A percentile compares a stretch with the other conserved stretches of the same genome.
Evolutionary conservation across 192 early-diverging fungal genomes (phyloP).

Genomic region (Coemansia sp.): DNA sequence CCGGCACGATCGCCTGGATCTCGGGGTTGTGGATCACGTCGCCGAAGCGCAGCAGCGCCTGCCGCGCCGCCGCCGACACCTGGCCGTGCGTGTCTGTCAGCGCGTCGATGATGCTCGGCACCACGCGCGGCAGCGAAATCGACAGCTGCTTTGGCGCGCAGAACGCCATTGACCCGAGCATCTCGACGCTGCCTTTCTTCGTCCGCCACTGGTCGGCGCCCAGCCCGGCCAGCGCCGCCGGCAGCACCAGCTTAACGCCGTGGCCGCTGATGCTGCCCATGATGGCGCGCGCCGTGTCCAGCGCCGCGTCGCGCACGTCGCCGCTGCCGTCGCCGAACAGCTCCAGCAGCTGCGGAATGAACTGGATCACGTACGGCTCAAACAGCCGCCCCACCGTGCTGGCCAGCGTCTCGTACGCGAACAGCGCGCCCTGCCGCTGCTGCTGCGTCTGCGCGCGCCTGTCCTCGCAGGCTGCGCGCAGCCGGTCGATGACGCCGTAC

Average conservation of each 20-base stretch:
- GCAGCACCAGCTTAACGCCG: constrained; percentile 95
- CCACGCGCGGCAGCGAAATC: constrained; percentile 82
- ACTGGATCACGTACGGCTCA: constrained; percentile 95
- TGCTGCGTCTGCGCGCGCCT: constrained; percentile 64
- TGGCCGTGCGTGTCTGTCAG: constrained; percentile 90
- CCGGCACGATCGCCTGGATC: constrained; percentile 88
- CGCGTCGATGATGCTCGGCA: constrained; percentile 90
- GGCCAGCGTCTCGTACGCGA: constrained; percentile 91
- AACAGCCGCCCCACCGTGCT: constrained; percentile 85
- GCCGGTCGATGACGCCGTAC: constrained; percentile 71
- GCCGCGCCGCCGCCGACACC: constrained; percentile 83
- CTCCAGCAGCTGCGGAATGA: constrained; percentile 81
- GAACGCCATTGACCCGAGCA: constrained; percentile 92
- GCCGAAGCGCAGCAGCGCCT: constrained; percentile 84
- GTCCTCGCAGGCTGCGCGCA: constrained; percentile 66
- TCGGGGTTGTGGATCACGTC: constrained; percentile 98
- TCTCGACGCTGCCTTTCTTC: constrained; percentile 95
- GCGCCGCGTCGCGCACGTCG: constrained; percentile 88
- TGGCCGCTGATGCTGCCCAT: constrained; percentile 95
- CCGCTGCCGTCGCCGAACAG: constrained; percentile 83
- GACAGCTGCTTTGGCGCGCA: constrained; percentile 95
- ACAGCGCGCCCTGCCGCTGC: constrained; percentile 88
- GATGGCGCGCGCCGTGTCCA: constrained; percentile 85
- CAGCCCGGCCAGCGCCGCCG: constrained; percentile 82
- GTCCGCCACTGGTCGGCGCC: constrained; percentile 92